These are phyloP conservation scores for Globisporangium radiosum DNA, from an alignment of 352 stramenopile genomes.

Conservation along the genomic window DNA sequence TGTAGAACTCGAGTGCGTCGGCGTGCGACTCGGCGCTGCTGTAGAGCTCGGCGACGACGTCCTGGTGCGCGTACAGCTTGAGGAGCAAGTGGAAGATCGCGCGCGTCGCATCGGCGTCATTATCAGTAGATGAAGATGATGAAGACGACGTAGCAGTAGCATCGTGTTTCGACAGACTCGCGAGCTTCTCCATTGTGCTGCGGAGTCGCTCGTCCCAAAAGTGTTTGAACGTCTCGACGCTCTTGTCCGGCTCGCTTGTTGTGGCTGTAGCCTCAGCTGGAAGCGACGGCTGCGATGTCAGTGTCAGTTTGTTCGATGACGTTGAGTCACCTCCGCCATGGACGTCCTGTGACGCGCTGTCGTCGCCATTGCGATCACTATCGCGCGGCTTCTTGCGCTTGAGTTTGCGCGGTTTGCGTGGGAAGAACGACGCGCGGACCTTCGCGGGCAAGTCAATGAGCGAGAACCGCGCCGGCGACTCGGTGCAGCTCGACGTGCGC, in stretches of 20 bases:
- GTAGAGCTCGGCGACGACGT: slow-evolving; percentile 76
- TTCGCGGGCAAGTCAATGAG: slow-evolving; percentile 31
- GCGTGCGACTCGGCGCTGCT: slow-evolving; percentile 55
- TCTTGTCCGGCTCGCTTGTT: slow-evolving; percentile 18
- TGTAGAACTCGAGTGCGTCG: slow-evolving; percentile 85
- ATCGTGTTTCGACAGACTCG: slow-evolving; percentile 19
- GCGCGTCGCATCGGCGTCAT: slow-evolving; percentile 9
- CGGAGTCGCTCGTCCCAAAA: slow-evolving; percentile 81
- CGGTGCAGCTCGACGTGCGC: slow-evolving; percentile 37
- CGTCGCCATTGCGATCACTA: background rate
- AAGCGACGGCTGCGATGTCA: slow-evolving; percentile 23
- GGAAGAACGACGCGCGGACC: slow-evolving; percentile 39
- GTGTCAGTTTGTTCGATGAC: slow-evolving; percentile 10
- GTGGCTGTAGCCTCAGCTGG: slow-evolving; percentile 1
- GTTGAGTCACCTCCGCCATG: slow-evolving; percentile 3
- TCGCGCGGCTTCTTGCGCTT: slow-evolving; percentile 19
- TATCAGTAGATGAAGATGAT: background rate
- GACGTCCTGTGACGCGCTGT: slow-evolving; percentile 11
- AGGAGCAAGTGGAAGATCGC: slow-evolving; percentile 72
- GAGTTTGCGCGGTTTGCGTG: slow-evolving; percentile 17
- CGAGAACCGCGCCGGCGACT: slow-evolving; percentile 33
- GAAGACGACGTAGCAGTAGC: background rate
- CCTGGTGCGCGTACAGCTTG: slow-evolving; percentile 77
- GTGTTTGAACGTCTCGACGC: slow-evolving; percentile 61
- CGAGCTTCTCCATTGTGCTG: slow-evolving; percentile 47